Conservation (phyloP, 2,329 filamentous ascomycete genomes). For the Aspergillus hiratsukae region DNA sequence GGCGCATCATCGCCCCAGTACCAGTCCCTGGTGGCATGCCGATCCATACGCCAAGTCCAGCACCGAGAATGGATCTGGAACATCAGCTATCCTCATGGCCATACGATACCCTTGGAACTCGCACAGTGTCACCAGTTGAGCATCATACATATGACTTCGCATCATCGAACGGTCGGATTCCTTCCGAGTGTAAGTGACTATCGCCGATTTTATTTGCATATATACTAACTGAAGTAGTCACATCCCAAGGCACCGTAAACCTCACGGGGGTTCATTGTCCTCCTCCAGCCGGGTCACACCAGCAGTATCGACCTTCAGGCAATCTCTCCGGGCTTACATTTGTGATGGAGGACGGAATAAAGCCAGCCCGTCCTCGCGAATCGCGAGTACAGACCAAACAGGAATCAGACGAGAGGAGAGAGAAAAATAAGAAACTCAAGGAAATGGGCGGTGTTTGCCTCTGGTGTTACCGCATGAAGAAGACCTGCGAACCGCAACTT, state of each 20-base stretch:
- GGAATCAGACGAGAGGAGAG: conserved; percentile 13
- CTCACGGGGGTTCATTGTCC: background rate
- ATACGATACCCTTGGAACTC: background rate
- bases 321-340: background rate
- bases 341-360: conserved; percentile 14
- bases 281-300: background rate
- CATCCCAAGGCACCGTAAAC: background rate
- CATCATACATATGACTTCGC: background rate
- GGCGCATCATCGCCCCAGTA: background rate
- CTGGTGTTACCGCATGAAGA: conserved; percentile 26
- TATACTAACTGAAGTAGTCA: background rate
- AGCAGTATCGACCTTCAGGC: background rate
- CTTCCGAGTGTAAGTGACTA: background rate
- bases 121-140: background rate
- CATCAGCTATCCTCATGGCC: background rate
- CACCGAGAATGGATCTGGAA: background rate
- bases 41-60: background rate
- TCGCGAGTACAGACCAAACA: conserved; percentile 5
- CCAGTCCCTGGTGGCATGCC: background rate
- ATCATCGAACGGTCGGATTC: background rate
- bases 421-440: conserved; percentile 16
- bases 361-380: conserved; percentile 1
- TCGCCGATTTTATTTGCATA: background rate
- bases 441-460: conserved; percentile 24
- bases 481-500: conserved; percentile 17